phyloP scores from a whole-genome alignment of 176 grass and related monocot genomes.

The Oryza coarctata region DNA sequence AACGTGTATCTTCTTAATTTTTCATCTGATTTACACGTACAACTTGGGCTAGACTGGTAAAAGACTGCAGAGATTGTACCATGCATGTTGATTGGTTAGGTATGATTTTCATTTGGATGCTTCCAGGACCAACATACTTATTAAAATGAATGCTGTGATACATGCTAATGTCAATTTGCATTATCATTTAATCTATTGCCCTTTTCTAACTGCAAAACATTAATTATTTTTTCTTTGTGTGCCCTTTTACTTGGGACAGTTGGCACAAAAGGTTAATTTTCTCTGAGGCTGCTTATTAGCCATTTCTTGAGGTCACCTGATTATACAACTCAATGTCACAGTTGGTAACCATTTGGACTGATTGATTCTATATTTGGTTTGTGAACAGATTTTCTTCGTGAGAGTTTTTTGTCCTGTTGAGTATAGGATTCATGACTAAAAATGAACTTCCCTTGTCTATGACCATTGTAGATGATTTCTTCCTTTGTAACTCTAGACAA shows the following conservation, averaged over 20 bases:
- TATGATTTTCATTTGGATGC: constrained; percentile 10
- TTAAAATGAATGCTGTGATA: constrained; percentile 12
- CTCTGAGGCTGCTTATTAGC: constrained; percentile 6
- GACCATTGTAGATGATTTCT: neutral
- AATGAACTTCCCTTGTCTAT: neutral
- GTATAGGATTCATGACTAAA: neutral
- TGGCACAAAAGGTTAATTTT: neutral
- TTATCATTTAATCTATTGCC: neutral
- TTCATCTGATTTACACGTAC: neutral
- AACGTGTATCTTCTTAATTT: neutral
- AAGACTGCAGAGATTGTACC: neutral
- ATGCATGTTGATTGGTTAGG: neutral
- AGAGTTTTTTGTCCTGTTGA: neutral
- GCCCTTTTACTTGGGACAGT: neutral
- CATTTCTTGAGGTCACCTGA: neutral
- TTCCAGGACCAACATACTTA: constrained; percentile 3
- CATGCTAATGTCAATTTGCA: neutral
- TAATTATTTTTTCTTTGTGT: constrained; percentile 1
- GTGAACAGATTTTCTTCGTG: neutral
- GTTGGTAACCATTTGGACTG: neutral
- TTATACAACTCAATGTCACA: neutral
- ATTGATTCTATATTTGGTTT: neutral
- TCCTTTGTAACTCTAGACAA: constrained; percentile 13
- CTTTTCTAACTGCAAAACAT: neutral
- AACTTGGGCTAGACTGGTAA: constrained; percentile 7